A percentile compares a stretch with the other conserved stretches of the same genome.
Conservation (phyloP, 1,139 yeast species). For the Kodamaea fungicola region DNA sequence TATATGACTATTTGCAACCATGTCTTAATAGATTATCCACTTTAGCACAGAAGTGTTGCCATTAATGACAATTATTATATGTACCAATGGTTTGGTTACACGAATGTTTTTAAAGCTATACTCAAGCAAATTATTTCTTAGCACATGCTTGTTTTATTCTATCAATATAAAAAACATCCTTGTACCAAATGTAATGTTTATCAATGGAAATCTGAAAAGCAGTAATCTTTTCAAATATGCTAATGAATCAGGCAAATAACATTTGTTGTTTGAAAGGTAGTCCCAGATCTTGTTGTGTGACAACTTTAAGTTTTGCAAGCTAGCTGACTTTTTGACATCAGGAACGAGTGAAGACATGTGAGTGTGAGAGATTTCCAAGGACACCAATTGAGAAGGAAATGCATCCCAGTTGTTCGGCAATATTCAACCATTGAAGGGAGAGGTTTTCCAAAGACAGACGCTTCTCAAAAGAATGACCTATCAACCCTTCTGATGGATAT, state of each 20-base stretch:
- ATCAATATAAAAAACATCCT: too few species aligned
- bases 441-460: background rate
- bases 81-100: too few species aligned
- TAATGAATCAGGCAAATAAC: background rate
- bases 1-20: too few species aligned
- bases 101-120: too few species aligned
- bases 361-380: background rate
- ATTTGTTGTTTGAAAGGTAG: background rate
- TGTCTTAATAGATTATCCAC: too few species aligned
- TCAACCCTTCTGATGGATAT: background rate
- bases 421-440: background rate
- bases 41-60: too few species aligned
- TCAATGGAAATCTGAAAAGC: too few species aligned
- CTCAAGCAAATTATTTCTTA: too few species aligned
- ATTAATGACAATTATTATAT: too few species aligned
- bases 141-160: too few species aligned
- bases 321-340: background rate
- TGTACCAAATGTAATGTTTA: too few species aligned
- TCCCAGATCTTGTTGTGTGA: background rate
- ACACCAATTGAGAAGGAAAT: background rate
- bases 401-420: background rate
- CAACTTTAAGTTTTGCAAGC: background rate
- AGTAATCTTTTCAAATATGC: background rate
- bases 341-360: background rate
- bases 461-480: background rate